Conservation (phyloP, 179 eudicot species). For the Spergularia azorica region DNA sequence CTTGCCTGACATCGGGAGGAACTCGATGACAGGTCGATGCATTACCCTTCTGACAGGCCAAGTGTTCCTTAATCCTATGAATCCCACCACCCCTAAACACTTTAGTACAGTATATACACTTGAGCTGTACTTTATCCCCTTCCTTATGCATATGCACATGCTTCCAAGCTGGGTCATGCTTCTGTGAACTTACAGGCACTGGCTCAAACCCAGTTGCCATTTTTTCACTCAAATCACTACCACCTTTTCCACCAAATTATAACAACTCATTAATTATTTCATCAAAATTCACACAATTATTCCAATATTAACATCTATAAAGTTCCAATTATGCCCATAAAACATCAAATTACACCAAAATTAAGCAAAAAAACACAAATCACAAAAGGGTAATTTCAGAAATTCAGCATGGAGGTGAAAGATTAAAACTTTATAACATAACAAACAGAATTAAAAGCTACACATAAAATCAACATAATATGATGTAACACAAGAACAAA, state of each 20-base stretch:
- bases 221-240: neutral
- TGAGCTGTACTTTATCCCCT: conserved; percentile 78
- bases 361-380: neutral
- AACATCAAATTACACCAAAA: neutral
- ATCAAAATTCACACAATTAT: neutral
- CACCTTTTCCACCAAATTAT: neutral
- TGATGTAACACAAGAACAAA: no score
- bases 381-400: neutral
- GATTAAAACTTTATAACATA: no score
- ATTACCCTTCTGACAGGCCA: conserved; percentile 94
- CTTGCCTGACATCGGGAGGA: conserved; percentile 60
- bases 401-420: neutral
- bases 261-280: neutral
- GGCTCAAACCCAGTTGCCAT: conserved; percentile 70
- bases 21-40: conserved; percentile 82
- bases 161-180: conserved; percentile 96
- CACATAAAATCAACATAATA: no score
- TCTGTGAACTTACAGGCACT: conserved; percentile 75
- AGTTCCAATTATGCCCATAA: neutral
- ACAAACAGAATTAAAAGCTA: no score
- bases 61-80: conserved; percentile 91
- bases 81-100: conserved; percentile 95
- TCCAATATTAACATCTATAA: neutral
- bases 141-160: conserved; percentile 80
- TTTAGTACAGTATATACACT: conserved; percentile 83